phyloP scores from a whole-genome alignment of 805 yeast species.

The Candida khao-thaluensis region DNA sequence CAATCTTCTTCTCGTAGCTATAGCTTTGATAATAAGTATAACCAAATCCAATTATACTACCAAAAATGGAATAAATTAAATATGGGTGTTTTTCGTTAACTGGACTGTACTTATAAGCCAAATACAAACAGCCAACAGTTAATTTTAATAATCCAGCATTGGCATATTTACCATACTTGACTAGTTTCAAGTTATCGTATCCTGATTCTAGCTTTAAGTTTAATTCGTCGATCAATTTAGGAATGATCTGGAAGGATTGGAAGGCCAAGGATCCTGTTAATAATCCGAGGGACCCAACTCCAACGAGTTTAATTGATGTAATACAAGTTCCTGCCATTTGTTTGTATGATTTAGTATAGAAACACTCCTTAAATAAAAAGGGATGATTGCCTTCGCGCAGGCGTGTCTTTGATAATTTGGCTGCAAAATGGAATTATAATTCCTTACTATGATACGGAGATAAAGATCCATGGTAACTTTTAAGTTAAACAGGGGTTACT shows the following conservation, averaged over 20 bases:
- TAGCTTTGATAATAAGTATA: constrained; percentile 19
- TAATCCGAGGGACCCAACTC: constrained; percentile 67
- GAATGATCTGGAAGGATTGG: constrained; percentile 34
- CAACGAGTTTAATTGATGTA: constrained; percentile 55
- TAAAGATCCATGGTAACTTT: too few relatives aligned
- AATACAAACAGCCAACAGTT: constrained; percentile 50
- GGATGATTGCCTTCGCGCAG: constrained; percentile 15
- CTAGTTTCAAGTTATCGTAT: constrained; percentile 22
- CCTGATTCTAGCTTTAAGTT: constrained; percentile 8
- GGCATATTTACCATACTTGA: constrained; percentile 22
- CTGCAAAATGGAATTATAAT: not conserved
- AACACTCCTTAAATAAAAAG: constrained; percentile 9
- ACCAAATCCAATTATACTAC: constrained; percentile 46
- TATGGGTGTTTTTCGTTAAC: constrained; percentile 66
- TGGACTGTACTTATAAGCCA: constrained; percentile 60
- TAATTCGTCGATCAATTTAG: constrained; percentile 27
- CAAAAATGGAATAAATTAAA: constrained; percentile 60
- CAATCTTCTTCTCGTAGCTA: constrained; percentile 18
- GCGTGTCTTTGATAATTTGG: not conserved
- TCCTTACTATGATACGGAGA: too few relatives aligned
- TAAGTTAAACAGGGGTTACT: too few relatives aligned
- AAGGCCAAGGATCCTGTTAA: constrained; percentile 52
- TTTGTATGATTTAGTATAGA: not conserved
- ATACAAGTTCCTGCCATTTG: constrained; percentile 34
- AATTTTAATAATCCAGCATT: constrained; percentile 43